Evolutionary conservation across 805 yeast species (phyloP).

Genomic region (Candida andamanensis): DNA sequence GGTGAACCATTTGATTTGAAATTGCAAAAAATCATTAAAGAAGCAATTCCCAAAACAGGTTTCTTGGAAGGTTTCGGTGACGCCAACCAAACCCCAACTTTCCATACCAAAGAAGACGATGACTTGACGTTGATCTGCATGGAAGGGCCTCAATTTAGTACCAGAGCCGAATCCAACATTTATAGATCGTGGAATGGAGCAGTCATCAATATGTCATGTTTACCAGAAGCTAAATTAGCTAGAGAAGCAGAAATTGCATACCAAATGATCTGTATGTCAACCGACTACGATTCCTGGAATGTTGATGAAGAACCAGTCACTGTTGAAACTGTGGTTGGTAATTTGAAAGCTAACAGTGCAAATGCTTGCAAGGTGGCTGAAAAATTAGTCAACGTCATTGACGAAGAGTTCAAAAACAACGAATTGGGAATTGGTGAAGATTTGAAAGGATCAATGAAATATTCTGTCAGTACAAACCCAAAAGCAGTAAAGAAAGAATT

Average conservation of each 20-base stretch:
- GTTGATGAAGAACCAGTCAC: conserved; percentile 94
- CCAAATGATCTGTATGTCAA: conserved; percentile 98
- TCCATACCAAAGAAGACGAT: conserved; percentile 65
- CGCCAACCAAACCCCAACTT: conserved; percentile 30
- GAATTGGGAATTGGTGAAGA: conserved; percentile 56
- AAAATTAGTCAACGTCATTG: conserved; percentile 60
- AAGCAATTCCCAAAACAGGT: conserved; percentile 39
- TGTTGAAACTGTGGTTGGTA: conserved; percentile 93
- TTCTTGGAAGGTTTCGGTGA: conserved; percentile 50
- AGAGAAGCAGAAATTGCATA: conserved; percentile 95
- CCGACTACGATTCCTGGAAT: conserved; percentile 99
- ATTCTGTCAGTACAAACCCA: conserved; percentile 72
- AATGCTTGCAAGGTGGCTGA: conserved; percentile 81
- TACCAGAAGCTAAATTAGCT: conserved; percentile 97
- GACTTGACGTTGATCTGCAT: conserved; percentile 88
- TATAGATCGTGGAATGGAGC: conserved; percentile 88
- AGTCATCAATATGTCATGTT: conserved; percentile 92
- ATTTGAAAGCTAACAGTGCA: conserved; percentile 77
- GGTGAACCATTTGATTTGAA: conserved; percentile 92
- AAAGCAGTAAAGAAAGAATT: conserved; percentile 68
- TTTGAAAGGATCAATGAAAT: conserved; percentile 72
- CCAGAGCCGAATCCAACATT: conserved; percentile 90
- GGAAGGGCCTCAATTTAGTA: conserved; percentile 99
- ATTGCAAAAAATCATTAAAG: conserved; percentile 60
- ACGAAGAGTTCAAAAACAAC: conserved; percentile 54